Evolutionary conservation across 441 rosid species (phyloP).

Genomic region (Jatropha multifida): DNA sequence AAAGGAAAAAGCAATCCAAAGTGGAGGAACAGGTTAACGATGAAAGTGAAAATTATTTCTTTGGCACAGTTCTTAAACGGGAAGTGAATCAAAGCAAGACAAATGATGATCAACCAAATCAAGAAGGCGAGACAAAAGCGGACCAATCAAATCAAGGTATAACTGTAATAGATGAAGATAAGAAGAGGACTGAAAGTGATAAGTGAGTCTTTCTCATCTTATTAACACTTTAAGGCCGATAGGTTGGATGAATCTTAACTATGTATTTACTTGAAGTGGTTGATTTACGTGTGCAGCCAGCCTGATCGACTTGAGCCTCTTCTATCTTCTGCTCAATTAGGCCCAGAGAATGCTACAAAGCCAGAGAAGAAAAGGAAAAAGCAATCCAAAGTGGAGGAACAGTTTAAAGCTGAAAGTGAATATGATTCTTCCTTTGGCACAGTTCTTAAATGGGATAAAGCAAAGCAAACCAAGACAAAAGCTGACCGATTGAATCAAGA

Average conservation of each 20-base stretch:
- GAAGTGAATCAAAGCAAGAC: slow-evolving; percentile 19
- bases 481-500: slow-evolving; percentile 17
- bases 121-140: not conserved
- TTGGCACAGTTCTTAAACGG: not conserved
- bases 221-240: not conserved
- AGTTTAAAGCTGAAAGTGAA: slow-evolving; percentile 13
- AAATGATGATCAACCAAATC: too few relatives aligned
- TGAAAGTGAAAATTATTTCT: not conserved
- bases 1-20: slow-evolving; percentile 28
- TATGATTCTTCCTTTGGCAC: not conserved
- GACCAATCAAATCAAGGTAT: slow-evolving; percentile 16
- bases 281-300: too few relatives aligned
- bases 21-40: slow-evolving; percentile 17
- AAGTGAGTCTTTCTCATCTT: too few relatives aligned
- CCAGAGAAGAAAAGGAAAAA: slow-evolving; percentile 42
- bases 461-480: slow-evolving; percentile 19
- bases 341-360: slow-evolving; percentile 24
- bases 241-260: slow-evolving; percentile 13
- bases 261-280: too few relatives aligned
- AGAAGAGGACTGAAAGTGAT: slow-evolving; percentile 35
- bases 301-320: not conserved
- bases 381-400: slow-evolving; percentile 14
- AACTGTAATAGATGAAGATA: not conserved
- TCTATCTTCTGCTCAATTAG: slow-evolving; percentile 13
- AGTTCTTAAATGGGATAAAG: slow-evolving; percentile 11